A percentile compares a stretch with the other conserved stretches of the same genome.
phyloP scores from a whole-genome alignment of 176 grass and related monocot species.

The Oryza brachyantha region DNA sequence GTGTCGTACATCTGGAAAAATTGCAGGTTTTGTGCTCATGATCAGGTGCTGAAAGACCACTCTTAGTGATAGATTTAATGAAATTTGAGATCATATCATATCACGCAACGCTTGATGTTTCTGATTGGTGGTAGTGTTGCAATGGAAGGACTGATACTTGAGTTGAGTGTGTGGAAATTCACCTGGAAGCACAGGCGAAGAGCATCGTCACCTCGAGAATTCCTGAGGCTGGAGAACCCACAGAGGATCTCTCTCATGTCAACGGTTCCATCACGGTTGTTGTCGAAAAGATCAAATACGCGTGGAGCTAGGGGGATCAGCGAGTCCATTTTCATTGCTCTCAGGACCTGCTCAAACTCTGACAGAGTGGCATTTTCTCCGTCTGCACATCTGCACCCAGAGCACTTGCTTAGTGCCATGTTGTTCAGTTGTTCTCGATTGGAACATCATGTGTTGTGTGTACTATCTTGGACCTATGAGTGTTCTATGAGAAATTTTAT shows the following conservation, averaged over 20 bases:
- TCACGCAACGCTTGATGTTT: background rate
- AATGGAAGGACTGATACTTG: background rate
- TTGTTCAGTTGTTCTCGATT: too few relatives aligned
- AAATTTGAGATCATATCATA: background rate
- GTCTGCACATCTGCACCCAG: conserved; percentile 56
- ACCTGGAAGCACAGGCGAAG: conserved; percentile 72
- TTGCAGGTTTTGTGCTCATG: background rate
- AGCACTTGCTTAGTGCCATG: background rate
- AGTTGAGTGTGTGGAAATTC: background rate
- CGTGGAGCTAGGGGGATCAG: conserved; percentile 58
- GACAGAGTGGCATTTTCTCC: conserved; percentile 60
- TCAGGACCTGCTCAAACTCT: conserved; percentile 71
- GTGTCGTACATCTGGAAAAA: conserved; percentile 71
- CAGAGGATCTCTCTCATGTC: conserved; percentile 83
- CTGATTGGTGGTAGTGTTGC: background rate
- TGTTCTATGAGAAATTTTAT: background rate
- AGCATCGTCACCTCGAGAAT: conserved; percentile 56
- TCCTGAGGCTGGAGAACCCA: conserved; percentile 63
- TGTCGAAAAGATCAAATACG: conserved; percentile 69
- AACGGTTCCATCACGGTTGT: conserved; percentile 67
- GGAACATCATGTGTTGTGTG: background rate
- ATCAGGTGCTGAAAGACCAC: background rate
- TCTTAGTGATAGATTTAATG: background rate
- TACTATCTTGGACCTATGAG: background rate
- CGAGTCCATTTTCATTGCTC: conserved; percentile 59